phyloP scores from a whole-genome alignment of 2,329 filamentous ascomycete genomes.

The Paracoccidioides lutzii region DNA sequence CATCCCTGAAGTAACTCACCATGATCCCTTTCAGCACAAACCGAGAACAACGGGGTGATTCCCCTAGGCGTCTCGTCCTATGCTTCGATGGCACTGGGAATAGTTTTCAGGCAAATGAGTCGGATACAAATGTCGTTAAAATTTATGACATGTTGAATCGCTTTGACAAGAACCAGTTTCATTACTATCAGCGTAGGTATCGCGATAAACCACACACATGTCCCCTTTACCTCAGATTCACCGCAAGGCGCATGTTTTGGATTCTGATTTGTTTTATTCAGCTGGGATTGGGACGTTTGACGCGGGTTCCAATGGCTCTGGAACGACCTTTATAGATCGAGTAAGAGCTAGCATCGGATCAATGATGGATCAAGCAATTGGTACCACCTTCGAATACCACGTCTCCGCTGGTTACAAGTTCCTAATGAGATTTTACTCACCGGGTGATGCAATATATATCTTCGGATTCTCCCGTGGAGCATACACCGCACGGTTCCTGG shows the following conservation, averaged over 20 bases:
- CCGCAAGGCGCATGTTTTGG: too few species aligned
- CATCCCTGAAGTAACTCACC: background rate
- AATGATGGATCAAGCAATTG: slow-evolving; percentile 11
- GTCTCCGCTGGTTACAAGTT: slow-evolving; percentile 43
- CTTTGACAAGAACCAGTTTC: slow-evolving; percentile 11
- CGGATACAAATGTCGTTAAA: slow-evolving; percentile 44
- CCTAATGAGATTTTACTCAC: slow-evolving; percentile 41
- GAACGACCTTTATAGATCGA: slow-evolving; percentile 6
- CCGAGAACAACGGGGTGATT: background rate
- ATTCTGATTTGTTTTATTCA: slow-evolving; percentile 1
- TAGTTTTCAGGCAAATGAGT: slow-evolving; percentile 21
- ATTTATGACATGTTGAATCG: slow-evolving; percentile 32
- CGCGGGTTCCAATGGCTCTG: slow-evolving; percentile 6
- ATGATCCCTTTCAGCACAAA: background rate
- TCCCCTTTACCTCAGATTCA: background rate
- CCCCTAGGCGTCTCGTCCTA: slow-evolving; percentile 11
- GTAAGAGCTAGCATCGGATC: slow-evolving; percentile 8
- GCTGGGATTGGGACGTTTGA: slow-evolving; percentile 13
- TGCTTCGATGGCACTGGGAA: slow-evolving; percentile 21
- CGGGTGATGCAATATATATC: slow-evolving; percentile 41
- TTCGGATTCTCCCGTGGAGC: slow-evolving; percentile 44
- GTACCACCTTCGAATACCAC: slow-evolving; percentile 36
- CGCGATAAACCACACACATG: background rate
- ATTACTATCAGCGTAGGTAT: slow-evolving; percentile 14
- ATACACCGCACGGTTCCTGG: slow-evolving; percentile 42